phyloP scores from a whole-genome alignment of 768 basidiomycete species.

The Amanita thiersii region DNA sequence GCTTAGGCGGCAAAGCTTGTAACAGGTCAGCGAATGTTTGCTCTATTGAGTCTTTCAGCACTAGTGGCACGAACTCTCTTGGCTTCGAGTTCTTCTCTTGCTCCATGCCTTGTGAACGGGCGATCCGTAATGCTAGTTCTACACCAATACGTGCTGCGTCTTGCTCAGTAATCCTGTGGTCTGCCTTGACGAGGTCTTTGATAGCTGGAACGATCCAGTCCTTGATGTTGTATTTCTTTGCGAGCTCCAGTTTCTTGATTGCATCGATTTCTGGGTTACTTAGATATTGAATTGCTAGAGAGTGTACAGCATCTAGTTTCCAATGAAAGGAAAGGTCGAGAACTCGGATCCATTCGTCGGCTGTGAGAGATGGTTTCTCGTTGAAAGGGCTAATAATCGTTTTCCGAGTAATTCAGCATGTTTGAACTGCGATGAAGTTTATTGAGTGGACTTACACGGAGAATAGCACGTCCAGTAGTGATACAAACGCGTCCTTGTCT shows the following conservation, averaged over 20 bases:
- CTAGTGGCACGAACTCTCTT: no score
- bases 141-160: constrained; percentile 22
- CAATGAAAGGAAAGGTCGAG: constrained; percentile 11
- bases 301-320: constrained; percentile 15
- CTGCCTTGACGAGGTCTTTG: constrained; percentile 16
- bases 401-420: no score
- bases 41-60: not conserved
- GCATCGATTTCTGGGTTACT: constrained; percentile 10
- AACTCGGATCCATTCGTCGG: constrained; percentile 11
- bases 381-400: not conserved
- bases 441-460: no score
- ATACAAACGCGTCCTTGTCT: not conserved
- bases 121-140: constrained; percentile 16
- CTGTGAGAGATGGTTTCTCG: not conserved
- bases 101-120: constrained; percentile 8
- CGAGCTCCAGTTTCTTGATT: constrained; percentile 21
- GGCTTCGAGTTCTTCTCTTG: no score
- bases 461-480: no score
- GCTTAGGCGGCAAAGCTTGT: no score
- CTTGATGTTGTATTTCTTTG: constrained; percentile 20
- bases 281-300: constrained; percentile 19
- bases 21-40: not conserved
- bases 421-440: no score
- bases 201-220: constrained; percentile 25
- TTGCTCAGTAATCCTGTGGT: constrained; percentile 14